Evolutionary conservation across 495 filamentous ascomycete genomes (phyloP), one percentile per base, ranked within the genome.

Genomic region (Thermothielavioides terrestris): DNA sequence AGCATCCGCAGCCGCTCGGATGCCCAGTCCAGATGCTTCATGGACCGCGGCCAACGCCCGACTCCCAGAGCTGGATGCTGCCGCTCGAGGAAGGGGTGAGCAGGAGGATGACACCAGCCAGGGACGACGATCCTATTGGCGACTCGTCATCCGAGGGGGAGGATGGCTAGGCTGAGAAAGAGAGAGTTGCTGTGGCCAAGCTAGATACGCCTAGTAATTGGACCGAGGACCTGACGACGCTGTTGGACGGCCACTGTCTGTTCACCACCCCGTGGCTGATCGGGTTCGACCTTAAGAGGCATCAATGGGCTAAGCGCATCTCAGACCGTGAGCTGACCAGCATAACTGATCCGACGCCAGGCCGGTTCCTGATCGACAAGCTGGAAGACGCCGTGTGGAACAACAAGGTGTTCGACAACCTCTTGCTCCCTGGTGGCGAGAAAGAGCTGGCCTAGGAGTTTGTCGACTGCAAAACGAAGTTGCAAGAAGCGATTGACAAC

Each of bases 391-490:
- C 77, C 21, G 56, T 53, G 7, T 81, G 74, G 71, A 69, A 78
- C 37, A 52, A 68, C 6, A 56, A 66, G 7, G 75, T 72, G 2
- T 82, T 80, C 50, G 67, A 75, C 11, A 68, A 69, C 1, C 60
- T 83, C 1, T 73, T 81, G 10, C 63, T 81, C 1, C 64, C 74
- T 0, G 36, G 54, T 3, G 63, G 66, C 7, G 66, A 72, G 28
- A 80, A 78, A 51, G 61, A 74, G 21, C 62, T 79, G 2, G 66
- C 77, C 25, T 63, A 65, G 55, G 69, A 73, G 6, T 68, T 79
- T 14, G 67, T 77, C 10, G 46, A 48, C 60, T 62, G 11, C 60
- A 69, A 52, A 48, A 53, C 18, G 53, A 17, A 54, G 8, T 52
- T 55, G 17, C 57, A 53, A 0, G 61, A 60, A 46, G 83, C 80